Conservation (phyloP, 768 basidiomycete genomes). For the Tylopilus intermedius region DNA sequence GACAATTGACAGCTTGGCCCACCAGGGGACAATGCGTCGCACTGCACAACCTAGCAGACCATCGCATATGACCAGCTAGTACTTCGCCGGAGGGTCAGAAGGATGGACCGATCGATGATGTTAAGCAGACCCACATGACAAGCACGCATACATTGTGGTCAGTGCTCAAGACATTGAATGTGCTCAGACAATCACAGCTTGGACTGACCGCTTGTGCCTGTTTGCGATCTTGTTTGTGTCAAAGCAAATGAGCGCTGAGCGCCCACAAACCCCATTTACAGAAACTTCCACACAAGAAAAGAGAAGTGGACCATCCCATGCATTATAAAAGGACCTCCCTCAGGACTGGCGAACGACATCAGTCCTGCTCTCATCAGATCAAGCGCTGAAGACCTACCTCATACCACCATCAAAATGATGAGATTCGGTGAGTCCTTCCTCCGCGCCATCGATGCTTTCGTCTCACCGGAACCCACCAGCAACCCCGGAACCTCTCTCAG, state of each 20-base stretch:
- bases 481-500: background rate
- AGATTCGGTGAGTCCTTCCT: background rate
- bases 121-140: background rate
- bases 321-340: background rate
- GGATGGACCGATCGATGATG: background rate
- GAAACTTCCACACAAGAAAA: conserved; percentile 1
- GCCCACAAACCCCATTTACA: conserved; percentile 4
- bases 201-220: background rate
- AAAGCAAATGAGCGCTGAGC: background rate
- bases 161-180: background rate
- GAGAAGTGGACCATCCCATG: background rate
- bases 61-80: too few relatives aligned
- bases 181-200: background rate
- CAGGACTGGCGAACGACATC: background rate
- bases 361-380: background rate
- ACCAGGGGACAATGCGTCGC: background rate
- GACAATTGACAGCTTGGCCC: background rate
- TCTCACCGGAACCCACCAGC: conserved; percentile 1
- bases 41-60: background rate
- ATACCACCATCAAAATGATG: background rate
- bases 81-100: background rate
- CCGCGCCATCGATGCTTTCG: background rate
- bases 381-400: background rate
- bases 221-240: background rate
- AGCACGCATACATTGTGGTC: background rate